Evolutionary conservation across 1,284 basidiomycete genomes (phyloP).

Genomic region (Trichosporon coremiiforme): DNA sequence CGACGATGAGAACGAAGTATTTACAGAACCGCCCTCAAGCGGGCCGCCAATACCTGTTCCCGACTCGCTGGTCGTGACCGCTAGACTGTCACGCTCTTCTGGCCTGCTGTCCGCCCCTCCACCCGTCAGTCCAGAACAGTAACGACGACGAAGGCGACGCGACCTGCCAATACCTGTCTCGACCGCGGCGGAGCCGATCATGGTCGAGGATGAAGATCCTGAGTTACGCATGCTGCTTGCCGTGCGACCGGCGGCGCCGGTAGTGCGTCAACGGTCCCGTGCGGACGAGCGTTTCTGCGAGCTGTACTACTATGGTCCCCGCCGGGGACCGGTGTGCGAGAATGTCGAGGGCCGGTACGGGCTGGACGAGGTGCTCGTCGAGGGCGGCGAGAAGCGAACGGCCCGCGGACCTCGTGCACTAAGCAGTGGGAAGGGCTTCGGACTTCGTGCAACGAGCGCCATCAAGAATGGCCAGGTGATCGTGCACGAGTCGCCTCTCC

Average conservation of each 20-base stretch:
- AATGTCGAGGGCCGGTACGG: not conserved
- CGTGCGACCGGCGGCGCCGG: not conserved
- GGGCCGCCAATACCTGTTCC: not conserved
- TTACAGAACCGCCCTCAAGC: not conserved
- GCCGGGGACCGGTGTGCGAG: not conserved
- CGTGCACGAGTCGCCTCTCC: conserved; percentile 15
- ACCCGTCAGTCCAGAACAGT: not conserved
- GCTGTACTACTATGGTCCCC: conserved; percentile 1
- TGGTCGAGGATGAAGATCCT: not conserved
- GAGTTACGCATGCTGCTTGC: not conserved
- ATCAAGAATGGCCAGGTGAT: conserved; percentile 13
- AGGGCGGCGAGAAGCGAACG: not conserved
- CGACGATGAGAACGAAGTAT: not conserved
- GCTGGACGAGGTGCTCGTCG: not conserved
- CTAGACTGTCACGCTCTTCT: not conserved
- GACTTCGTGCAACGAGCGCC: not conserved
- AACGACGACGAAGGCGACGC: not conserved
- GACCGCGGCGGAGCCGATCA: not conserved
- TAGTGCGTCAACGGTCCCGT: not conserved
- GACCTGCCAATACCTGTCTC: not conserved
- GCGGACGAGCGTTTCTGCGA: conserved; percentile 9
- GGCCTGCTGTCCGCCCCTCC: not conserved
- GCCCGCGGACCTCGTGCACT: not conserved
- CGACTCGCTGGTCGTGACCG: not conserved
- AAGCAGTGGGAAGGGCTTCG: not conserved